Base-by-base conservation (phyloP, 257 asterid species). In the Nicotiana otophora region DNA sequence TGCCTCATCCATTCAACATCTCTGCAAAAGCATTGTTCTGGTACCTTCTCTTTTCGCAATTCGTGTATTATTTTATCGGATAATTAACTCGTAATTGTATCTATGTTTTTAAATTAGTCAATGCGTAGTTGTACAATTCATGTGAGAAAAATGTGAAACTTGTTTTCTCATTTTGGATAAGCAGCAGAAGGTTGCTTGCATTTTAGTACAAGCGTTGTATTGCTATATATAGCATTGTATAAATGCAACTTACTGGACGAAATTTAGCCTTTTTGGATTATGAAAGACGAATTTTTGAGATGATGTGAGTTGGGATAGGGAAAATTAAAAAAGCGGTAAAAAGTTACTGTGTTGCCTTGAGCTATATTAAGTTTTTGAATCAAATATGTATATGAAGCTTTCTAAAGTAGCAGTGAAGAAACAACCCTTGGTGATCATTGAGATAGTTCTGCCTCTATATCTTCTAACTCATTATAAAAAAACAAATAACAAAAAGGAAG, bases 11-110 rank as follows among this genome's bases (percentile, higher is more conserved):
- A 70, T 92, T 78, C 87, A 91, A 70, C 93, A 94, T 86, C 96
- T 90, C 84, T 92, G 97, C 95, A 95, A 91, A 90, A 93, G 99
- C 91, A 93, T 92, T 85, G 95, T 92, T 77, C 86, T 95, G 98
- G 99, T 95, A 90, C 83, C 20, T 72, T 20, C 12, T 57, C 16
- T 48, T 82, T 14, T 86, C 78, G 63, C 51, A 8, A 66, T 3
- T 46, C 15, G 16, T 10, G 3, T 20, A 5, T 39, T 66, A 14
- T 39, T 7, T 84, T 5, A 28, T 31, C 55, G 54, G 54, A 19
- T 69, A 10, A n/a, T 68, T n/a, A 36, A 10, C 55, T 69, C 20
- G 19, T 69, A 5, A 69, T 0, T 69, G n/a, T 69, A 36, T 36
- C 3, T 69, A 1, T 7, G 33, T 36, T 39, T 69, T 42, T 54